Evolutionary conservation across 768 basidiomycete genomes (phyloP).

Genomic region (Termitomyces titanicus): DNA sequence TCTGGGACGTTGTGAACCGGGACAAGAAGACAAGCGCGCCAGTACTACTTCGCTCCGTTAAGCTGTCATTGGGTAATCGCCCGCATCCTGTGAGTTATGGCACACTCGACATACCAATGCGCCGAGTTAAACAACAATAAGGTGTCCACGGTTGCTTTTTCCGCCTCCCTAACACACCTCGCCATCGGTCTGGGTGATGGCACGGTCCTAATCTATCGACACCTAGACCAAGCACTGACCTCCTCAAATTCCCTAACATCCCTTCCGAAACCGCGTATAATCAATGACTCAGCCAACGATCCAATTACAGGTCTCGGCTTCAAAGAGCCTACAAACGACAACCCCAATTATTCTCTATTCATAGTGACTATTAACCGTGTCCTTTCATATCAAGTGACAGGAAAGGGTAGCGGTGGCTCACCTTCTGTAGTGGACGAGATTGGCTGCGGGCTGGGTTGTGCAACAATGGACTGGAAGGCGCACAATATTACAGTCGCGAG

Average conservation of each 20-base stretch:
- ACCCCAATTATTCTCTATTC: conserved; percentile 60
- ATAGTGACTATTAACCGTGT: conserved; percentile 88
- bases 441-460: conserved; percentile 82
- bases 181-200: conserved; percentile 95
- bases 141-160: conserved; percentile 80
- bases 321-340: conserved; percentile 51
- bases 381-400: conserved; percentile 70
- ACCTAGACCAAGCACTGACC: conserved; percentile 85
- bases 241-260: conserved; percentile 65
- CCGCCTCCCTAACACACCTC: conserved; percentile 75
- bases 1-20: conserved; percentile 80
- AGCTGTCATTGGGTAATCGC: conserved; percentile 70
- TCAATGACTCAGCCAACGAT: conserved; percentile 83
- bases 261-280: conserved; percentile 80
- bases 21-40: conserved; percentile 67
- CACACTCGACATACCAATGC: background rate
- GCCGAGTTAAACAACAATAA: conserved; percentile 24
- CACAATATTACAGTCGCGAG: conserved; percentile 79
- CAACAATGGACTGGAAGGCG: conserved; percentile 71
- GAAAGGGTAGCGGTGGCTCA: conserved; percentile 62
- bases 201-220: conserved; percentile 85
- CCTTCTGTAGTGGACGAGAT: conserved; percentile 80
- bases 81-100: conserved; percentile 65
- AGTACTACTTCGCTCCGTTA: conserved; percentile 65
- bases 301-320: conserved; percentile 94